Base-by-base conservation (phyloP, 176 grass and related monocot species). In the Carex cristatella region DNA sequence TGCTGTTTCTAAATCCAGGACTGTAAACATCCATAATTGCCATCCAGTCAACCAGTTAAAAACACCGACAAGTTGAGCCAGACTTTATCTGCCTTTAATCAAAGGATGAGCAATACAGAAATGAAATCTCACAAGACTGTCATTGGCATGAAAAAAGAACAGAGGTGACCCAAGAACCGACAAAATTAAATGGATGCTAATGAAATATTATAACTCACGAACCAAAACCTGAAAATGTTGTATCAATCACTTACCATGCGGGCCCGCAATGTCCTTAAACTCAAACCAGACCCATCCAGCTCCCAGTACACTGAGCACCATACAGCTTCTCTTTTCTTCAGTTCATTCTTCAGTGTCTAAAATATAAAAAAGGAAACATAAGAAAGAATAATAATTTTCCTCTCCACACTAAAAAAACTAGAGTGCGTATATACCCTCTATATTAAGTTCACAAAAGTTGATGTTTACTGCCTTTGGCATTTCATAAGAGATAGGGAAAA, bases 251-350 rank as follows among this genome's bases (percentile, higher is more conserved):
- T 88, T 90, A 98, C 95, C 95, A 98, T 98, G 78, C 91, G 95
- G 75, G 93, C 93, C 49, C 91, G 92, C 85, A 98, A 90, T 78
- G 95, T 98, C 84, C 91, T 88, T 65, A 98, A 87, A 28, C 86
- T 90, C 61, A 93, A 69, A 69, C 86, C 85, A 93, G 89, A 90
- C 37, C 90, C 89, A 65, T 93, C 88, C 82, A 95, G 61, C 87
- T 95, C 95, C 95, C 91, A 98, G 60, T 95, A 61, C 69, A 98
- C 89, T 62, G 93, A 90, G 54, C 68, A 88, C 93, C 95, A 98
- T 80, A 86, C 87, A 69, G 91, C 84, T 81, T 98, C 91, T 62
- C 93, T 95, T 88, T 79, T 90, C 83, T 94, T 98, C 35, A 98
- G 59, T 84, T 95, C 95, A 90, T 98, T 98, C 87, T 95, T 98